Conservation (phyloP, 2,329 filamentous ascomycete species). For the Dactylellina cionopaga region DNA sequence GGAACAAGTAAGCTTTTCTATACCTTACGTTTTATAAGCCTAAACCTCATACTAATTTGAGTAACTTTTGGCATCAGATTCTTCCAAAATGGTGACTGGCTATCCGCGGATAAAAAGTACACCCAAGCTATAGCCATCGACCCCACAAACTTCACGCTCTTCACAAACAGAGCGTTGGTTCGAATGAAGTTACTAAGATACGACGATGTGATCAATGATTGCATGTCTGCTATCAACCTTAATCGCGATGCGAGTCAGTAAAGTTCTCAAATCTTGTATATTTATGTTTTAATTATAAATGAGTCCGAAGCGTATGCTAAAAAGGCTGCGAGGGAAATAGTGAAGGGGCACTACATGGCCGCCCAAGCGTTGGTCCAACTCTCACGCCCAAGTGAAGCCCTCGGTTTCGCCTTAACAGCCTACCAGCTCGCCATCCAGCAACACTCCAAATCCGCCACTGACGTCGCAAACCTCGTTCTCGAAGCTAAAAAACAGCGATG, state of each 20-base stretch:
- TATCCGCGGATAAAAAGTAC: slow-evolving; percentile 74
- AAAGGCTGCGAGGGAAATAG: too few species aligned
- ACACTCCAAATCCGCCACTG: slow-evolving; percentile 73
- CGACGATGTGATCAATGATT: slow-evolving; percentile 80
- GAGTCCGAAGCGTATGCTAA: too few species aligned
- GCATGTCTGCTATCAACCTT: slow-evolving; percentile 76
- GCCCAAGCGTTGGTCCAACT: slow-evolving; percentile 80
- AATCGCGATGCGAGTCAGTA: slow-evolving; percentile 66
- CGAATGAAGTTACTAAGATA: slow-evolving; percentile 78
- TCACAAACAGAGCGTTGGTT: slow-evolving; percentile 88
- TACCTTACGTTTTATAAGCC: slow-evolving; percentile 33
- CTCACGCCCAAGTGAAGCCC: slow-evolving; percentile 76
- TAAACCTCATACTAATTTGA: too few species aligned
- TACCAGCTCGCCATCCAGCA: slow-evolving; percentile 74
- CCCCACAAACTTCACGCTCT: slow-evolving; percentile 78
- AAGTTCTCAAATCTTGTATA: not conserved
- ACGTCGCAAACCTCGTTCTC: slow-evolving; percentile 78
- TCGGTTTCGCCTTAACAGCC: slow-evolving; percentile 75
- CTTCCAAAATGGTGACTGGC: slow-evolving; percentile 74
- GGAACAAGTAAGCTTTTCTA: slow-evolving; percentile 55
- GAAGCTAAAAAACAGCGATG: slow-evolving; percentile 86
- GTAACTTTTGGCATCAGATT: slow-evolving; percentile 66
- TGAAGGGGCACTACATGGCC: slow-evolving; percentile 49
- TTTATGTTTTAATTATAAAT: not conserved
- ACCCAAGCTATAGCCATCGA: slow-evolving; percentile 75